Evolutionary conservation across 2,329 filamentous ascomycete genomes (phyloP), one percentile per base, ranked within the genome.

Genomic region (Aureobasidium sp.): DNA sequence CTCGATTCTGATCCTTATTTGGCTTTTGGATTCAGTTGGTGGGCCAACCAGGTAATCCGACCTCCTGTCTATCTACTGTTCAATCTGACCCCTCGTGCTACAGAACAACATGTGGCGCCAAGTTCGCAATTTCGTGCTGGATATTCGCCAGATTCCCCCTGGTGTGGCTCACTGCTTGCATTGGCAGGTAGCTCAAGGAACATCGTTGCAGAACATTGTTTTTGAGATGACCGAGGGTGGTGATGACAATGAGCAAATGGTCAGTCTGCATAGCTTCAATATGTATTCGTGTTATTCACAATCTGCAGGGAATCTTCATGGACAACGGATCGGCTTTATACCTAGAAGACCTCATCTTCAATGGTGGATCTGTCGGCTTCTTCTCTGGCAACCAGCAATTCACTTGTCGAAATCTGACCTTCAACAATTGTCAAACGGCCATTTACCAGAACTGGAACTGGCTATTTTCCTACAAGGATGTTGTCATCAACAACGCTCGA

Each of bases 371-470:
- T 67, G 86, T 87, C 67, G 90, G 91, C 61, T 86, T 87, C 67
- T 93, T 90, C 76, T 79, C 93, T 29, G 91, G 91, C 55, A 91
- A 87, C 75, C 91, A 96, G 77, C 91, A 96, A 75, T 94, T 93
- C 75, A 93, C 90, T 42, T 87, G 86, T 31, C 87, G 90, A 67
- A 94, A 95, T 75, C 71, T 94, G 72, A 88, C 82, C 39, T 95
- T 95, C 81, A 90, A 89, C 73, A 82, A 84, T 74, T 92, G 89
- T 79, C 82, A 90, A 71, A 95, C 90, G 1, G 91, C 89, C 65
- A 85, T 96, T 66, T 90, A 84, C 77, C 88, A 94, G 86, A 91
- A 91, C 79, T 96, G 91, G 91, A 90, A 93, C 78, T 96, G 91
- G 91, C 80, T 86, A 20, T 95, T 89, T 87, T 85, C 87, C 48